Evolutionary conservation across 148 eudicot genomes (phyloP), one percentile per base, ranked within the genome.

Genomic region (Nepenthes mirabilis): DNA sequence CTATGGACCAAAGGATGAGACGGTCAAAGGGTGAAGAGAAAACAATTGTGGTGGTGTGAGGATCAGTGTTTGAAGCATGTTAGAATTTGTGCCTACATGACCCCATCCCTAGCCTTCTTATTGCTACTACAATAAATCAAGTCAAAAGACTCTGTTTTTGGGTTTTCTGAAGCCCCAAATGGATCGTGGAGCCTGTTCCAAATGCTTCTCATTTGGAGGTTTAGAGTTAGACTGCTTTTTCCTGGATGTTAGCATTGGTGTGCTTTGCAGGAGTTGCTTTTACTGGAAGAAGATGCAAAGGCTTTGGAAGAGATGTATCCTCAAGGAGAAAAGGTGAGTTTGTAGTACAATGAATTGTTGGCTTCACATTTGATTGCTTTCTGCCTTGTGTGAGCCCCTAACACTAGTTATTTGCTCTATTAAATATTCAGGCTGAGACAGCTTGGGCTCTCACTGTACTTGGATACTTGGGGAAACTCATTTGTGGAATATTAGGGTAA

Each of bases 221-320:
- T 3, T 8, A 8, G 45, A 40, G 4, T 40, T 4, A 40, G 45
- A 3, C 45, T 40, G 45, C 45, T 14, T 23, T 36, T 49, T 33
- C 58, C 9, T 5, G 12, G 23, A 35, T 56, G 33, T 54, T 13
- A 34, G 49, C 37, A 59, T 59, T 50, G 58, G 11, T 71, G 33
- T 68, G 70, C 67, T 56, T 66, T 76, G 58, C 68, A 89, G 97
- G 99, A 93, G 81, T 59, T 89, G 64, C 91, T 84, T 69, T 82
- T 86, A 77, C 66, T 93, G 69, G 99, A 93, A 75, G 91, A 93
- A 62, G 99, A 93, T 66, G 89, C 86, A 36, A 88, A 86, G 50
- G 91, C 91, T 77, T 75, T 93, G 74, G 99, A 93, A 78, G 99
- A 93, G 79, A 89, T 93, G 95, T 93, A 93, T 73, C 99, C 99